Base-by-base conservation (phyloP, 106 monocot species). In the Dendrobium nobile region DNA sequence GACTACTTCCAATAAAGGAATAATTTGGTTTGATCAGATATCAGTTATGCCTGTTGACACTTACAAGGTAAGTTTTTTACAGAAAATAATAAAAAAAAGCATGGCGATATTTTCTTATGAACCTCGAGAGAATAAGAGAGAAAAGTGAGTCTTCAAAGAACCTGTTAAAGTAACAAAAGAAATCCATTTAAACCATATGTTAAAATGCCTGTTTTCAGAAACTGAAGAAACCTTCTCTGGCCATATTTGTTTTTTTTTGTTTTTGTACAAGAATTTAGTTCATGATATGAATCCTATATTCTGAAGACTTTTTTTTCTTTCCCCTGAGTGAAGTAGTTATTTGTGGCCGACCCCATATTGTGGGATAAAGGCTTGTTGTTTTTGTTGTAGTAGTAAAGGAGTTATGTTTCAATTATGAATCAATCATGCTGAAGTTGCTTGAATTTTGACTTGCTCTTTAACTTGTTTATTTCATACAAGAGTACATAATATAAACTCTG, bases 1-100 rank as follows among this genome's bases (percentile, higher is more conserved):
- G 78, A 99, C 95, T 28, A 91, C 98, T 26, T 82, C 47, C 9
- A 85, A 81, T 42, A 84, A 87, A 54, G 94, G 98, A 74, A 80
- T 86, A 43, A 82, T 99, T 73, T 99, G 95, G 98, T 84, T 95
- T 41, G 95, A 95, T 83, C 95, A 99, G 88, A 87, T 95, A 64
- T 91, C 90, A 33, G 84, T 88, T 61, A 94, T 94, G 92, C 97
- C 96, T 27, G 47, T 81, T 16, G 96, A 96, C 80, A 96, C 96
- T 47, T 88, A 93, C 73, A 96, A 88, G 90, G 96, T 96, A 91
- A 58, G 16, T 47, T 77, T 24, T 82, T 82, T 67, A 58, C 28
- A 15, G 37, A 33, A 37, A 40, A 58, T 9, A 40, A 58, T 9
- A 79, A 41, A 79, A 41, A 51, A 8, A 40, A 59, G 24, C 17